A percentile compares a stretch with the other conserved stretches of the same genome.
phyloP scores from a whole-genome alignment of 2,329 filamentous ascomycete genomes.

The Colletotrichum simmondsii region DNA sequence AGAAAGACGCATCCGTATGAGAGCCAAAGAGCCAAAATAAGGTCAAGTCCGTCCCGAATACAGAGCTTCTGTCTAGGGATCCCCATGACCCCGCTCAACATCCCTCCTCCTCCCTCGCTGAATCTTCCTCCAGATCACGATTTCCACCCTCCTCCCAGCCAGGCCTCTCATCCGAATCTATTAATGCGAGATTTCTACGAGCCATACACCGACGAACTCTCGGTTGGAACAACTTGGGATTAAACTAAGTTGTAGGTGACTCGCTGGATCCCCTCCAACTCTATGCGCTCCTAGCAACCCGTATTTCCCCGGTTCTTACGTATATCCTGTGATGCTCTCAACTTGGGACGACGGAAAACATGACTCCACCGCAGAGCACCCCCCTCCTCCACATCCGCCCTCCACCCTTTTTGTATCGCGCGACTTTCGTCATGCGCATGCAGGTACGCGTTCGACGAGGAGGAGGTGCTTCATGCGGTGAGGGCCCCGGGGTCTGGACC shows the following conservation, averaged over 20 bases:
- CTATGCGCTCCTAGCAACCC: neutral
- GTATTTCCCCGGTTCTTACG: neutral
- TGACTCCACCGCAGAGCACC: constrained; percentile 6
- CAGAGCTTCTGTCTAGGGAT: neutral
- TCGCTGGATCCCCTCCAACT: neutral
- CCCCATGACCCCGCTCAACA: neutral
- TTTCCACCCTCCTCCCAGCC: constrained; percentile 4
- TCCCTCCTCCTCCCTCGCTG: neutral
- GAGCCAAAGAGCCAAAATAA: neutral
- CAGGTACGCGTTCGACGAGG: constrained; percentile 28
- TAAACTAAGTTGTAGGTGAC: neutral
- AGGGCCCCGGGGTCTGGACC: constrained; percentile 17
- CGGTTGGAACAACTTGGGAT: neutral
- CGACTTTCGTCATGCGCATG: constrained; percentile 25
- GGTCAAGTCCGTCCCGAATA: neutral
- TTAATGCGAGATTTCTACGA: neutral
- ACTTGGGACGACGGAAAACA: constrained; percentile 26
- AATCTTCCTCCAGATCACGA: neutral
- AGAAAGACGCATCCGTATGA: neutral
- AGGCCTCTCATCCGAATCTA: constrained; percentile 21
- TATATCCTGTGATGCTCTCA: neutral
- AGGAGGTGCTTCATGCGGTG: constrained; percentile 28
- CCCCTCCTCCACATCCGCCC: neutral
- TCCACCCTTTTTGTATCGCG: neutral
- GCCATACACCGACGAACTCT: neutral